Base-by-base conservation (phyloP, 139 green algal genomes). In the Auxenochlorella protothecoides region DNA sequence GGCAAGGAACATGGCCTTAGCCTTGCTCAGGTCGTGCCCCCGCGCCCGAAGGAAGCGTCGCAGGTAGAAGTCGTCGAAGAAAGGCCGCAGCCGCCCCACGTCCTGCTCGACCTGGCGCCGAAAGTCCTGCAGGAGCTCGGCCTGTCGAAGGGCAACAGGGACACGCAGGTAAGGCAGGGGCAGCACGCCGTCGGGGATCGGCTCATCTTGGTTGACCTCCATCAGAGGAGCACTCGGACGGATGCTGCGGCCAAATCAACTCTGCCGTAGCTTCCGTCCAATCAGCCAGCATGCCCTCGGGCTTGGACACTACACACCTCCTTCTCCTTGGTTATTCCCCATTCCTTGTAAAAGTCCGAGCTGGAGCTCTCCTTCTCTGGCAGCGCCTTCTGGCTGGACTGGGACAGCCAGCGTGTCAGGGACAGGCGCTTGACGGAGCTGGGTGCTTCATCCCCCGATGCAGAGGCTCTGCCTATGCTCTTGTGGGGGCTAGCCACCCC, bases 1-100 rank as follows among this genome's bases (percentile, higher is more conserved):
- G 53, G 71, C 69, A 61, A 80, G 54, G 61, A 80, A 87, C 85
- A 90, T 90, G 51, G 76, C 68, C 68, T 76, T 80, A 6, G 85
- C 85, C 8, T 67, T 67, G 44, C 63, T 9, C 1, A 90, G 16
- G 68, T 91, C 77, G 68, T 86, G 87, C 65, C 80, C 68, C 5
- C 85, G 81, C 4, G 85, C 85, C 2, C 83, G 70, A 69, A 91
- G 69, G 66, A 90, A 91, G 16, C 85, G 75, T 51, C 78, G 74
- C 55, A 89, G 75, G 62, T 72, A 78, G 69, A 78, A 81, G 44
- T 70, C 65, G 65, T 87, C 82, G 79, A 74, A 61, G 67, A 0
- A 3, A 0, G 72, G 72, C 52, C 63, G 66, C 11, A 76, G 63
- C 60, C 57, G 53, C 11, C 53, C 65, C 5, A 66, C 53, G 4